A percentile compares a stretch with the other conserved stretches of the same genome.
These are phyloP conservation scores for Ophiosphaerella narmari DNA, from an alignment of 2,329 filamentous ascomycete genomes.

Conservation along the genomic window DNA sequence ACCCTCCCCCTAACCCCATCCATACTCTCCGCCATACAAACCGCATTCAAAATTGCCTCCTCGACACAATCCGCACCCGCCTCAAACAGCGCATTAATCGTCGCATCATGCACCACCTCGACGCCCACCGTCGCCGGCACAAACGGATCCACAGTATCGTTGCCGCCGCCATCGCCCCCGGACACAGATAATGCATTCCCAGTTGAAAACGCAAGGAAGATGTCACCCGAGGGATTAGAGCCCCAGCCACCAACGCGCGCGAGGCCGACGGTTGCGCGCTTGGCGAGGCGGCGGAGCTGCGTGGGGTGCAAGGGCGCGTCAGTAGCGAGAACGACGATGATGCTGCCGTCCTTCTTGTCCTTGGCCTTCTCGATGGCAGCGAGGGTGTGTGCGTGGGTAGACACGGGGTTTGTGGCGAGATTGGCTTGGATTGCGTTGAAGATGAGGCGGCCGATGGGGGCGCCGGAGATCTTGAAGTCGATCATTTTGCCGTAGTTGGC, in stretches of 20 bases:
- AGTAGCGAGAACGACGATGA: conserved; percentile 66
- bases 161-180: conserved; percentile 23
- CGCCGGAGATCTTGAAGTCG: conserved; percentile 63
- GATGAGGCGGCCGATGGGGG: conserved; percentile 65
- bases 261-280: conserved; percentile 65
- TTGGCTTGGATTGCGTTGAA: conserved; percentile 50
- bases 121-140: conserved; percentile 51
- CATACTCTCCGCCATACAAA: conserved; percentile 66
- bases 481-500: conserved; percentile 66
- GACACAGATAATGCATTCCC: conserved; percentile 58
- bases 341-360: conserved; percentile 65
- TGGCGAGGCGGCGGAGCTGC: conserved; percentile 63
- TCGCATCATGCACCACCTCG: conserved; percentile 60
- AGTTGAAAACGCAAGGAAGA: conserved; percentile 71
- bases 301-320: conserved; percentile 63
- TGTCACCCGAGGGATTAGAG: conserved; percentile 66
- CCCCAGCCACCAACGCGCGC: conserved; percentile 65
- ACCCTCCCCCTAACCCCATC: conserved; percentile 56
- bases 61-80: conserved; percentile 66
- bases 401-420: conserved; percentile 18
- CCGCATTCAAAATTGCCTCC: conserved; percentile 68
- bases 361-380: conserved; percentile 35
- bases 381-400: no score
- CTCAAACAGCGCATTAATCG: conserved; percentile 66
- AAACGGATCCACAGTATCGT: conserved; percentile 33